Percentiles rank a stretch among this genome's conserved stretches.
phyloP scores from a whole-genome alignment of 331 rosid genomes.

The Malus hybrid region DNA sequence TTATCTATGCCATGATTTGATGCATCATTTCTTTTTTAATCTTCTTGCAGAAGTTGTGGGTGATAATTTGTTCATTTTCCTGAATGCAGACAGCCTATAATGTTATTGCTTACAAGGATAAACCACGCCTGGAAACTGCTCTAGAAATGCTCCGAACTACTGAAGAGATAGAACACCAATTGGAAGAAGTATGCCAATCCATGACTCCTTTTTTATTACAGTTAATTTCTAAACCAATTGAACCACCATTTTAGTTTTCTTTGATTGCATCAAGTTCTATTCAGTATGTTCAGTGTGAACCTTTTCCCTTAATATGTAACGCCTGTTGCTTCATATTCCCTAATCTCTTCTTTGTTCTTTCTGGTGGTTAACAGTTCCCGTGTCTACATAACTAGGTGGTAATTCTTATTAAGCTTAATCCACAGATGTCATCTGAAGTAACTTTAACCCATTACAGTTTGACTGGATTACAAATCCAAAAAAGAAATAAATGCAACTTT shows the following conservation, averaged over 20 bases:
- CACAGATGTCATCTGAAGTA: not conserved
- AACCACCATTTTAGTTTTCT: not conserved
- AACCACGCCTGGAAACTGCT: constrained; percentile 74
- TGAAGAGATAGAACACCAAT: constrained; percentile 62
- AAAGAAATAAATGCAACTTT: not conserved
- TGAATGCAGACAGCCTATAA: constrained; percentile 60
- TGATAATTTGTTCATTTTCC: constrained; percentile 14
- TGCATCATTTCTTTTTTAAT: too few species aligned
- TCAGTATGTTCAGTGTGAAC: not conserved
- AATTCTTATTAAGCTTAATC: not conserved
- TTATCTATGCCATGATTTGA: too few species aligned
- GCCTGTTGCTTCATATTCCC: not conserved
- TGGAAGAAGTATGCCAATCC: constrained; percentile 48
- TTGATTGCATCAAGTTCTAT: not conserved
- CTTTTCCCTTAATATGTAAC: not conserved
- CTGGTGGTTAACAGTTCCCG: not conserved
- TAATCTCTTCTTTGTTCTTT: not conserved
- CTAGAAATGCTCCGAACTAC: constrained; percentile 73
- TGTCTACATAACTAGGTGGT: not conserved
- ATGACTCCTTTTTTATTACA: constrained; percentile 2
- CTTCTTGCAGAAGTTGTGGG: too few species aligned
- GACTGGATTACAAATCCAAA: not conserved
- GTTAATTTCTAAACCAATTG: not conserved
- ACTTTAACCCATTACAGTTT: not conserved
- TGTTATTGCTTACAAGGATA: constrained; percentile 74